Percentiles rank a stretch among this genome's conserved stretches.
These are phyloP conservation scores for Colletotrichum karsti DNA, from an alignment of 2,329 filamentous ascomycete genomes.

Conservation along the genomic window DNA sequence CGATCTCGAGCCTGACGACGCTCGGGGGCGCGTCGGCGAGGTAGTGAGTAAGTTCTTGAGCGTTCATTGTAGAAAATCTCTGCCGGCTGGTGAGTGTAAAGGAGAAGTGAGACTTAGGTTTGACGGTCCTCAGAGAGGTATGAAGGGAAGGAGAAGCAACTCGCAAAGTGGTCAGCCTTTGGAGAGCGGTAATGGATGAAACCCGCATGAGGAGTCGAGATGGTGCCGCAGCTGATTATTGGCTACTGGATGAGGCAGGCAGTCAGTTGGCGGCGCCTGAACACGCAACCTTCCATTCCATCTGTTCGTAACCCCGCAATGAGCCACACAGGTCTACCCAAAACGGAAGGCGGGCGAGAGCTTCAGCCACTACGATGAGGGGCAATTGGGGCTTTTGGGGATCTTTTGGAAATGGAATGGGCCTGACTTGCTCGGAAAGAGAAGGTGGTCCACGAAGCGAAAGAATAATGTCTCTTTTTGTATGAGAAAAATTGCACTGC, in stretches of 20 bases:
- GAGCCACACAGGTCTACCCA: not conserved
- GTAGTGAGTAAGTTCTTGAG: slow-evolving; percentile 76
- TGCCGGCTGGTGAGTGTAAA: slow-evolving; percentile 18
- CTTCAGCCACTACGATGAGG: slow-evolving; percentile 25
- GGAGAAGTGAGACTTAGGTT: not conserved
- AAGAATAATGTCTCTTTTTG: too few species aligned
- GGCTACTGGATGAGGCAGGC: slow-evolving; percentile 26
- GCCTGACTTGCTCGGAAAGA: slow-evolving; percentile 11
- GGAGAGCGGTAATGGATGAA: slow-evolving; percentile 44
- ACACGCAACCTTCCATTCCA: not conserved
- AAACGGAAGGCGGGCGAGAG: not conserved
- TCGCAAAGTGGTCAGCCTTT: slow-evolving; percentile 41
- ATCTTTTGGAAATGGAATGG: slow-evolving; percentile 15
- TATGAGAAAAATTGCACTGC: too few species aligned
- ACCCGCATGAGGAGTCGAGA: slow-evolving; percentile 31
- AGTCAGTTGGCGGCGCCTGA: not conserved
- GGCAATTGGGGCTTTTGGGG: slow-evolving; percentile 20
- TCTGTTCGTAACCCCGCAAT: not conserved
- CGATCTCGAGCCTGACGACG: slow-evolving; percentile 88
- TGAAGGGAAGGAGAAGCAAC: slow-evolving; percentile 9
- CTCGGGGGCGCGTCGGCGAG: slow-evolving; percentile 90
- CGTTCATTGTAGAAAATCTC: slow-evolving; percentile 58
- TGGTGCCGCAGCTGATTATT: slow-evolving; percentile 23
- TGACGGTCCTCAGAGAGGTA: slow-evolving; percentile 10
- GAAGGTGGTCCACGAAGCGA: slow-evolving; percentile 13